These are phyloP conservation scores for Trichoderma harzianum DNA, from an alignment of 2,329 filamentous ascomycete species.

Conservation along the genomic window DNA sequence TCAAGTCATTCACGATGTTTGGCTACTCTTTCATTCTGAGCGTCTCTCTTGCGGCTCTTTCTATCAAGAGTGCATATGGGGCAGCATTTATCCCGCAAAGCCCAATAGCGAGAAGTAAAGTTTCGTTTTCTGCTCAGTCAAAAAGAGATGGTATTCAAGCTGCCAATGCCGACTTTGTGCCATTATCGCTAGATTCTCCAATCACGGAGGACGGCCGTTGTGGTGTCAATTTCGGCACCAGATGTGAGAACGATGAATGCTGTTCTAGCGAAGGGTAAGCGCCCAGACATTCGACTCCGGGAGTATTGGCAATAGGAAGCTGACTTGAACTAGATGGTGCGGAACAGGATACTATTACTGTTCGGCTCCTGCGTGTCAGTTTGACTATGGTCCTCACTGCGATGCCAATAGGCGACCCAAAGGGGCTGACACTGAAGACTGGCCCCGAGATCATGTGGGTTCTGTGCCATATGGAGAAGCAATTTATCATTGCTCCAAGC, in stretches of 20 bases:
- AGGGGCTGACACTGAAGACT: slow-evolving; percentile 52
- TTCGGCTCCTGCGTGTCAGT: slow-evolving; percentile 58
- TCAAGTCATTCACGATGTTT: background rate
- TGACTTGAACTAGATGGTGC: slow-evolving; percentile 44
- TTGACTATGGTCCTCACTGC: slow-evolving; percentile 58
- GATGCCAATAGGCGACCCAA: slow-evolving; percentile 53
- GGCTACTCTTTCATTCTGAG: background rate
- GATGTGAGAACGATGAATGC: slow-evolving; percentile 36
- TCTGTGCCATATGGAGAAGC: slow-evolving; percentile 52
- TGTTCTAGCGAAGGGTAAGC: slow-evolving; percentile 43
- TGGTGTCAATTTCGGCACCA: slow-evolving; percentile 35
- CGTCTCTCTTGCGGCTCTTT: background rate
- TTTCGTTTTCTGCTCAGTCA: background rate
- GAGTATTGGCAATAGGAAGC: too few species aligned
- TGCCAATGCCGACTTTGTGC: background rate
- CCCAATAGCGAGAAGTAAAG: background rate
- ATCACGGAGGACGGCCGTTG: slow-evolving; percentile 40
- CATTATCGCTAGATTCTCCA: slow-evolving; percentile 19
- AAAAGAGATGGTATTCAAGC: background rate
- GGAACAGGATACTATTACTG: slow-evolving; percentile 55
- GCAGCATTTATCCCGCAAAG: background rate
- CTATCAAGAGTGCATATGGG: background rate
- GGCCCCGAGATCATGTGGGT: slow-evolving; percentile 53
- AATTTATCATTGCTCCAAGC: slow-evolving; percentile 40
- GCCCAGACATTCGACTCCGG: background rate